Conservation (phyloP, 2,329 filamentous ascomycete genomes). For the Colletotrichum ledebouriae region DNA sequence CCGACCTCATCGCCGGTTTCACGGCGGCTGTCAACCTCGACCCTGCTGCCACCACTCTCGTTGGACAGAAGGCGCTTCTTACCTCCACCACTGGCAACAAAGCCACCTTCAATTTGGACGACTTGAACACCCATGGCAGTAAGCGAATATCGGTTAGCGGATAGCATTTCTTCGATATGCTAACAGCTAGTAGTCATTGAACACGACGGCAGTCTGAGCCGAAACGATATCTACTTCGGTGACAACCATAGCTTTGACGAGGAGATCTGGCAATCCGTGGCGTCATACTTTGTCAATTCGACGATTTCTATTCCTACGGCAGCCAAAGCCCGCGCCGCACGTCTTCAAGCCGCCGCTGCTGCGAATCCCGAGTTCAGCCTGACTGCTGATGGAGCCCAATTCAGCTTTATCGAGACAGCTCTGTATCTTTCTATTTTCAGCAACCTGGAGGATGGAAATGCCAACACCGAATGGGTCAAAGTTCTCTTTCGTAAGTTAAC, state of each 20-base stretch:
- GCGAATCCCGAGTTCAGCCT: slow-evolving; percentile 47
- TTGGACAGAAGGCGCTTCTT: slow-evolving; percentile 38
- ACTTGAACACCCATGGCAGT: slow-evolving; percentile 47
- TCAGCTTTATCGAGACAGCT: slow-evolving; percentile 45
- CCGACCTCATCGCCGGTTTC: slow-evolving; percentile 41
- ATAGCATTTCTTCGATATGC: neutral
- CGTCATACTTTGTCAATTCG: slow-evolving; percentile 42
- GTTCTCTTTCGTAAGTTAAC: slow-evolving; percentile 42
- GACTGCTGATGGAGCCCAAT: slow-evolving; percentile 35
- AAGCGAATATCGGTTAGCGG: slow-evolving; percentile 6
- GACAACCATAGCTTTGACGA: slow-evolving; percentile 50
- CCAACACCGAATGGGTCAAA: slow-evolving; percentile 43
- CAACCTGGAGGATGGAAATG: slow-evolving; percentile 42
- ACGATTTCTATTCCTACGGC: slow-evolving; percentile 49
- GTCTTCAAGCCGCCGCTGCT: slow-evolving; percentile 45
- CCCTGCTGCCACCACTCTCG: slow-evolving; percentile 40
- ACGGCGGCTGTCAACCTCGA: slow-evolving; percentile 42
- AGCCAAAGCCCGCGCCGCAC: slow-evolving; percentile 46
- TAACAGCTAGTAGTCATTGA: slow-evolving; percentile 48
- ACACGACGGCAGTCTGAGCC: slow-evolving; percentile 51
- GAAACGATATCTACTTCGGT: slow-evolving; percentile 49
- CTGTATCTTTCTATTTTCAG: slow-evolving; percentile 46
- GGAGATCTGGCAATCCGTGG: slow-evolving; percentile 46
- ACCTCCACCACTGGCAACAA: slow-evolving; percentile 49
- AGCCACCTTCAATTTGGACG: slow-evolving; percentile 49